phyloP scores from a whole-genome alignment of 2,329 filamentous ascomycete genomes.

The Curvularia sp. region DNA sequence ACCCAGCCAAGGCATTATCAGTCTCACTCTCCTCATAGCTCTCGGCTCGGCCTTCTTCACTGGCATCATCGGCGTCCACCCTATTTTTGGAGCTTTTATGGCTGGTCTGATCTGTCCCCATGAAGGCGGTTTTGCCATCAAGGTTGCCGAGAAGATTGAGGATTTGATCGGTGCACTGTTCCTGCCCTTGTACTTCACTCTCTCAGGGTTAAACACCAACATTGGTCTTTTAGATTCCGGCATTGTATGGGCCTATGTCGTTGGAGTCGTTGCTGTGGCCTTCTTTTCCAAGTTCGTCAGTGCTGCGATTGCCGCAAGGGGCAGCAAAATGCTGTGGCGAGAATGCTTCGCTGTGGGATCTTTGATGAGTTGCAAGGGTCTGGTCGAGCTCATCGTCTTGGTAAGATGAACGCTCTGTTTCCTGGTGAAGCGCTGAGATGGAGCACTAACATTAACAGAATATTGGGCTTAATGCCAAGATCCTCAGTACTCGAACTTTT shows the following conservation, averaged over 20 bases:
- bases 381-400: conserved; percentile 93
- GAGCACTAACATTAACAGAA: conserved; percentile 59
- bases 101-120: conserved; percentile 89
- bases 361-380: conserved; percentile 95
- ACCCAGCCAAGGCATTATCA: conserved; percentile 83
- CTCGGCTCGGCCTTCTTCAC: conserved; percentile 86
- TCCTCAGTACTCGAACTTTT: conserved; percentile 81
- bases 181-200: conserved; percentile 88
- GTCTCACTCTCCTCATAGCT: conserved; percentile 79
- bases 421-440: no score
- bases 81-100: conserved; percentile 93
- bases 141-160: conserved; percentile 91
- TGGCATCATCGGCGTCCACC: conserved; percentile 87
- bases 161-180: conserved; percentile 86
- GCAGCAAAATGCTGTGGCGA: conserved; percentile 83
- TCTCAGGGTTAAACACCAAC: conserved; percentile 88
- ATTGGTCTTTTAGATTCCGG: conserved; percentile 82
- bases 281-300: conserved; percentile 87
- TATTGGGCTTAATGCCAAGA: conserved; percentile 83
- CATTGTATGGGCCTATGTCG: conserved; percentile 86
- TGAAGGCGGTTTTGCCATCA: conserved; percentile 88
- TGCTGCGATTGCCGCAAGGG: conserved; percentile 77
- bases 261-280: conserved; percentile 81
- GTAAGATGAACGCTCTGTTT: conserved; percentile 58
- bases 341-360: conserved; percentile 88